Base-by-base conservation (phyloP, 805 yeast species). In the Ascoidea rubescens region DNA sequence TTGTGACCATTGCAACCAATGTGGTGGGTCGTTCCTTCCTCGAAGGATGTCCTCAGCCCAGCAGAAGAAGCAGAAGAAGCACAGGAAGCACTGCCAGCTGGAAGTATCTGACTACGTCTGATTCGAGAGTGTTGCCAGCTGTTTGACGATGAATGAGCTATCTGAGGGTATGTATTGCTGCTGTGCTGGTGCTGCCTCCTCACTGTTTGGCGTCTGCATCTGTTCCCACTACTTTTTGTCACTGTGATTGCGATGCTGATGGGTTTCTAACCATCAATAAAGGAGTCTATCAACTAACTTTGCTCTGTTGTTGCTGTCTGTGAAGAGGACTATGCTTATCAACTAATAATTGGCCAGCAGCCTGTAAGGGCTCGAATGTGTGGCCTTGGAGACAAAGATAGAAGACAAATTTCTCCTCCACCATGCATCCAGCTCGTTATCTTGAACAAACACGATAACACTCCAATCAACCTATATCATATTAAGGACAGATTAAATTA, bases 351-450 rank as follows among this genome's bases (percentile, higher is more conserved):
- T n/a, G 65, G 60, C 31, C 75, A 71, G 52, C 72, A 71, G 53
- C 75, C 75, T 2, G 63, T 69, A 12, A 59, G 75, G 49, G 74
- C 74, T 0, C 67, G 75, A 33, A 71, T 71, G 75, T 71, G 75
- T 56, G 75, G 75, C 0, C 62, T 71, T 28, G 74, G 75, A 12
- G 75, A 71, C 52, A 67, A 65, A 48, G 69, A 65, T 43, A 58
- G 68, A 50, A 56, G 69, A 47, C 68, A 63, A 45, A 59, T 65
- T 5, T 59, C 66, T 12, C 69, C 69, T 4, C 66, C 67, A 4
- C 68, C 68, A 2, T 64, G 66, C 50, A 56, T 64, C 12, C 56
- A 60, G 31, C 49, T 63, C 4, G 49, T 52, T 1, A 54, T 65
- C 4, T 48, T 48, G 6, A 61, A 64, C 32, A 33, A 51, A 5